Conservation (phyloP, 768 basidiomycete genomes). For the Podaxis carcinomalis region DNA sequence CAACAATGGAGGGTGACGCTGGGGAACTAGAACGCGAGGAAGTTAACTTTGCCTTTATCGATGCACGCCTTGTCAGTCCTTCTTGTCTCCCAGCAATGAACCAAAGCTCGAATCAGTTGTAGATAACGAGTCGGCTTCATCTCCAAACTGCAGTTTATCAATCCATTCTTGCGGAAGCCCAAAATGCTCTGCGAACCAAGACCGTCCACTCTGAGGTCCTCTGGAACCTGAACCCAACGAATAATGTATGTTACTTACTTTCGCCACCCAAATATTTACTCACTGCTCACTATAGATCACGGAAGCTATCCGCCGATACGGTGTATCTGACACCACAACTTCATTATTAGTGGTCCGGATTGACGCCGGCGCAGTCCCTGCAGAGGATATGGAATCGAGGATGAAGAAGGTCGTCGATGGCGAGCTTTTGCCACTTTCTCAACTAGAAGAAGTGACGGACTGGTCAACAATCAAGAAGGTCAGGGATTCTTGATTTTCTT, state of each 20-base stretch:
- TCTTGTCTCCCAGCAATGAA: slow-evolving; percentile 4
- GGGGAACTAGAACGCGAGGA: slow-evolving; percentile 69
- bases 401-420: slow-evolving; percentile 64
- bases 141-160: slow-evolving; percentile 83
- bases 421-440: slow-evolving; percentile 40
- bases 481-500: slow-evolving; percentile 11
- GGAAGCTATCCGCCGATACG: slow-evolving; percentile 84
- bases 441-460: slow-evolving; percentile 51
- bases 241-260: slow-evolving; percentile 51
- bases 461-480: slow-evolving; percentile 78
- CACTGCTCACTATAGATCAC: slow-evolving; percentile 54
- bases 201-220: slow-evolving; percentile 90
- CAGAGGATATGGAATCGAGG: slow-evolving; percentile 38
- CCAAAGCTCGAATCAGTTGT: not conserved
- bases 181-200: slow-evolving; percentile 43
- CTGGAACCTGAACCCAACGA: slow-evolving; percentile 82
- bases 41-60: slow-evolving; percentile 91
- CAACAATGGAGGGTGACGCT: slow-evolving; percentile 49
- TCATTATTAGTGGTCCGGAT: slow-evolving; percentile 74
- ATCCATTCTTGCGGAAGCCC: slow-evolving; percentile 65
- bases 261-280: not conserved
- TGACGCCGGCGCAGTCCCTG: slow-evolving; percentile 28
- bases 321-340: slow-evolving; percentile 63
- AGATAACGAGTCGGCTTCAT: slow-evolving; percentile 83
- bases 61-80: slow-evolving; percentile 69